Evolutionary conservation across 352 stramenopile genomes (phyloP).

Genomic region (Pythium periplocum): DNA sequence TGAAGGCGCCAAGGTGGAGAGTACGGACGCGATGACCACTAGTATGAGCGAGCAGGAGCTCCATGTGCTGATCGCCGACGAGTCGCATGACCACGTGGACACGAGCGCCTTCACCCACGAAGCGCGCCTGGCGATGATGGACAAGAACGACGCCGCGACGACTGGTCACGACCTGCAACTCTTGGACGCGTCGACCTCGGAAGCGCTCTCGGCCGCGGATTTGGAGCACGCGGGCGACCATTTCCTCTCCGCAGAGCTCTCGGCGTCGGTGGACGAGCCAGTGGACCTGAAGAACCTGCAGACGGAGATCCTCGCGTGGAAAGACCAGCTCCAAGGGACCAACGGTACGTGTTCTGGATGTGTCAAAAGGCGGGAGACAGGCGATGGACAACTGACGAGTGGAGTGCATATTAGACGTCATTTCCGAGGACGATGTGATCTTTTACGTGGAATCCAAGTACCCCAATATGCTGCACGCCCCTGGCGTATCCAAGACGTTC

Average conservation of each 20-base stretch:
- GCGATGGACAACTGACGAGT: too few species aligned
- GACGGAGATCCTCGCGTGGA: conserved; percentile 29
- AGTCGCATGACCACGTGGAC: background rate
- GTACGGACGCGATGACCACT: conserved; percentile 1
- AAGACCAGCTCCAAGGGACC: too few species aligned
- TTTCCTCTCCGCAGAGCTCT: conserved; percentile 8
- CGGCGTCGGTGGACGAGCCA: background rate
- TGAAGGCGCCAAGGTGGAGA: conserved; percentile 18
- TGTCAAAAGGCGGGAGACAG: too few species aligned
- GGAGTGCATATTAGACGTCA: too few species aligned
- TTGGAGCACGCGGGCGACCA: conserved; percentile 13
- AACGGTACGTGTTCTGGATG: too few species aligned
- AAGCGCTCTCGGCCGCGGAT: conserved; percentile 12
- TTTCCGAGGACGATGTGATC: conserved; percentile 44
- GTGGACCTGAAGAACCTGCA: conserved; percentile 32
- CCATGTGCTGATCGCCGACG: conserved; percentile 11
- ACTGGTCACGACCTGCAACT: conserved; percentile 6
- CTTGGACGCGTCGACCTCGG: conserved; percentile 8
- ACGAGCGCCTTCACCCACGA: too few species aligned
- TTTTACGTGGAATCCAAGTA: conserved; percentile 61
- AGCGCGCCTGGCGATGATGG: too few species aligned
- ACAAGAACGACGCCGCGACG: background rate
- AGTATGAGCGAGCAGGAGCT: conserved; percentile 10
- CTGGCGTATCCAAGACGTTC: conserved; percentile 18
- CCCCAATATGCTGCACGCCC: conserved; percentile 45